Evolutionary conservation across 805 yeast species (phyloP).

Genomic region (Wickerhamomyces xylosicus): DNA sequence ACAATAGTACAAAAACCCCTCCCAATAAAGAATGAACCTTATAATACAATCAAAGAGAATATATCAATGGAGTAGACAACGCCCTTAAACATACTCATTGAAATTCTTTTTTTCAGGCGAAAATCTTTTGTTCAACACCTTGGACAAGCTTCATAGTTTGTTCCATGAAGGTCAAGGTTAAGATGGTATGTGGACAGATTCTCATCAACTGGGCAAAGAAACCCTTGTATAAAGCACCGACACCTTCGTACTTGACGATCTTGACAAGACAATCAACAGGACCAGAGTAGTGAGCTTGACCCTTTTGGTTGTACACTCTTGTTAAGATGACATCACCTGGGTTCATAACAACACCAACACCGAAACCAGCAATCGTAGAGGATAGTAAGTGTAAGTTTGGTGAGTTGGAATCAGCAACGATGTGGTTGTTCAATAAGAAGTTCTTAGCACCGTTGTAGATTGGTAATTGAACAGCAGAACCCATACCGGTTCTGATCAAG

Average conservation of each 20-base stretch:
- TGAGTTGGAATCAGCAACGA: constrained; percentile 41
- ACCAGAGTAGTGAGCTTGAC: constrained; percentile 64
- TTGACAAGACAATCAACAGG: constrained; percentile 84
- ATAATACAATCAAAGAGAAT: background rate
- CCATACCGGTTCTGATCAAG: constrained; percentile 86
- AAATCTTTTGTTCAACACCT: constrained; percentile 20
- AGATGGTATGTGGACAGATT: constrained; percentile 90
- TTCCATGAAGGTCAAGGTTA: constrained; percentile 90
- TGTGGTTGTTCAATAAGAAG: constrained; percentile 39
- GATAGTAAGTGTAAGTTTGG: constrained; percentile 63
- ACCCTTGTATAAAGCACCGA: constrained; percentile 84
- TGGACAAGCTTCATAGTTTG: constrained; percentile 65
- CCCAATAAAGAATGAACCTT: background rate
- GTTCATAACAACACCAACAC: constrained; percentile 92
- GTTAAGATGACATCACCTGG: constrained; percentile 96
- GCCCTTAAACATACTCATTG: no score
- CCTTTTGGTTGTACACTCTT: constrained; percentile 90
- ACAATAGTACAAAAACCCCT: no score
- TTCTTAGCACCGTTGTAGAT: constrained; percentile 73
- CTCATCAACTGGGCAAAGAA: constrained; percentile 88
- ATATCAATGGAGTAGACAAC: background rate
- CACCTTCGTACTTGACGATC: constrained; percentile 78
- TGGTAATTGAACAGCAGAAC: constrained; percentile 92
- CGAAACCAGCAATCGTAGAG: constrained; percentile 74
- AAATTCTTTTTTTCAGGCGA: background rate